These are phyloP conservation scores for Rutstroemia sydowiana DNA, from an alignment of 2,329 filamentous ascomycete genomes.

Conservation along the genomic window DNA sequence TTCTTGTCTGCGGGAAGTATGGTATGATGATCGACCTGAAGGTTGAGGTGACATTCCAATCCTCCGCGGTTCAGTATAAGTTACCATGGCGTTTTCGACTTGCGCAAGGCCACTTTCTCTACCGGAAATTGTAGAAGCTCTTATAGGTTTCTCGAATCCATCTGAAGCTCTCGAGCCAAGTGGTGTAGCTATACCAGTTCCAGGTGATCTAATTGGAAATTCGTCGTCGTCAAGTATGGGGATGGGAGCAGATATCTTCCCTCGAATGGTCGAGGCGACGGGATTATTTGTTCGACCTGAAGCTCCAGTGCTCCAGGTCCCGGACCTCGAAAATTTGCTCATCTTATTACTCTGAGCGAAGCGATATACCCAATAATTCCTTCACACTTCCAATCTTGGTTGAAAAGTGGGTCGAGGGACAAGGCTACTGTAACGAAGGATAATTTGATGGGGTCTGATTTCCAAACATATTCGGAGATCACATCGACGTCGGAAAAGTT, in stretches of 20 bases:
- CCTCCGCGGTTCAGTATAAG: slow-evolving; percentile 1
- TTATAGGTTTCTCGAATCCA: slow-evolving; percentile 7
- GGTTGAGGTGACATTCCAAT: slow-evolving; percentile 1
- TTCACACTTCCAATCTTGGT: neutral
- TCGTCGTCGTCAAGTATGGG: slow-evolving; percentile 50
- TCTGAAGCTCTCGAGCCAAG: slow-evolving; percentile 20
- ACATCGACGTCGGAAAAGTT: neutral
- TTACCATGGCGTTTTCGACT: slow-evolving; percentile 11
- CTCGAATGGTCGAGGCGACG: slow-evolving; percentile 46
- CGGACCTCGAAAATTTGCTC: slow-evolving; percentile 23
- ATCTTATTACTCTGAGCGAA: slow-evolving; percentile 15
- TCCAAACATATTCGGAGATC: slow-evolving; percentile 13
- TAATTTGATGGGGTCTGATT: slow-evolving; percentile 3
- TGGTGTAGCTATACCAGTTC: slow-evolving; percentile 32
- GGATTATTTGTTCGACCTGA: slow-evolving; percentile 30
- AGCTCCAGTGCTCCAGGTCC: slow-evolving; percentile 20
- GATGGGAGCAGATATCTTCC: slow-evolving; percentile 53
- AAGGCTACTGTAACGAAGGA: slow-evolving; percentile 6
- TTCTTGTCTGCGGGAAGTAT: slow-evolving; percentile 12
- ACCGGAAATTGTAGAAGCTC: slow-evolving; percentile 5
- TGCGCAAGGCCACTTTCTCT: slow-evolving; percentile 12
- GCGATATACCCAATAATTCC: neutral
- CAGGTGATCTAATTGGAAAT: slow-evolving; percentile 43
- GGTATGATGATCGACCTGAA: slow-evolving; percentile 14
- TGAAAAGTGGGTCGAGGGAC: slow-evolving; percentile 15